phyloP scores from a whole-genome alignment of 176 grass and related monocot genomes.

The Bonia amplexicaulis region DNA sequence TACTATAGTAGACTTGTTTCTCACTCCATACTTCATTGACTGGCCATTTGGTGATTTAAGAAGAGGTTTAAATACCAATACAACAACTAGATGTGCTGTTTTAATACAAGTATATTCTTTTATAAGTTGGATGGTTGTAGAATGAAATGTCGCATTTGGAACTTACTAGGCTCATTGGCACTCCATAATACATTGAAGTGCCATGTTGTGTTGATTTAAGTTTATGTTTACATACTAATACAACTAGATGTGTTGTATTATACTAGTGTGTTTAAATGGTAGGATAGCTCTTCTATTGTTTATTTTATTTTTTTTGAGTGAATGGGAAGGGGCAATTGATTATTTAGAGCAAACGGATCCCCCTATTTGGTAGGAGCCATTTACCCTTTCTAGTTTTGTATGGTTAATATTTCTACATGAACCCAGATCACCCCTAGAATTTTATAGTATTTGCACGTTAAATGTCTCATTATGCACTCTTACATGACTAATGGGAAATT shows the following conservation, averaged over 20 bases:
- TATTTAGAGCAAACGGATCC: neutral
- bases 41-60: neutral
- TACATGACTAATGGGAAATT: neutral
- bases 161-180: neutral
- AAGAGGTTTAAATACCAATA: neutral
- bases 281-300: neutral
- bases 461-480: neutral
- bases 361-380: neutral
- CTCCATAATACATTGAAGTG: neutral
- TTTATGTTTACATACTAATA: neutral
- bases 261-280: neutral
- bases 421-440: neutral
- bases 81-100: neutral
- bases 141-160: slow-evolving; percentile 5
- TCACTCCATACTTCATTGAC: neutral
- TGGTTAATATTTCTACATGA: neutral
- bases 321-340: neutral
- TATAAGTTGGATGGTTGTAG: neutral
- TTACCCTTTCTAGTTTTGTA: neutral
- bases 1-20: neutral
- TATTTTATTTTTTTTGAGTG: neutral
- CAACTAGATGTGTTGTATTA: neutral
- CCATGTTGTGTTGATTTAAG: neutral
- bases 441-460: neutral
- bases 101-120: neutral